Base-by-base conservation (phyloP, 2,329 filamentous ascomycete genomes). In the Colletotrichum euphorbiae region DNA sequence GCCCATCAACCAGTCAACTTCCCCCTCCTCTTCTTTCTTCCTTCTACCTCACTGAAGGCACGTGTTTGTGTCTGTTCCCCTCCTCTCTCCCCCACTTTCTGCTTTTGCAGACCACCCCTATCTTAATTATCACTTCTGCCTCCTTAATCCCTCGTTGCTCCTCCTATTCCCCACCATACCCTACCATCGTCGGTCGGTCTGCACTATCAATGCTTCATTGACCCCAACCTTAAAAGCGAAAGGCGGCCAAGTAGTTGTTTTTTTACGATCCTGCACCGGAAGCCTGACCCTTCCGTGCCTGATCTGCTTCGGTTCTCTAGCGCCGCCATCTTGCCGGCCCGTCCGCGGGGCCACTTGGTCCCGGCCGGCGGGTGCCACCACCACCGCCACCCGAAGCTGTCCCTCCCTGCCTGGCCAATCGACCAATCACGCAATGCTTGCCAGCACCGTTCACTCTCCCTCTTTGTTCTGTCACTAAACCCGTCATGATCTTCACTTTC, bases 251-350 rank as follows among this genome's bases (percentile, higher is more conserved):
- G 57, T 73, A 70, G 65, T 70, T 68, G 28, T 61, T 43, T 61
- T 43, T 72, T 72, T 19, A 70, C 36, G 24, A 71, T 36, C 72
- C 73, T 57, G 74, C 75, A 52, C 73, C 72, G 33, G 70, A 75
- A 69, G 71, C 62, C 28, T 74, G 73, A 54, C 72, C 72, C n/a
- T 63, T 19, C 50, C 65, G 65, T 69, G 65, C 55, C 42, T 69
- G 68, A 60, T 64, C 65, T 68, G 15, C 54, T 45, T 45, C 48
- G n/a, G 43, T 38, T 21, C 33, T 50, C 43, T 59, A 40, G 55
- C 55, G 21, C 50, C 43, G 50, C 21, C 40, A 52, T 28, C 50
- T 48, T 58, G 65, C 31, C 69, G 52, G 45, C 21, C 56, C 66
- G 69, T 50, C 33, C 54, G 46, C 65, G 17, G 46, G n/a, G 45